phyloP scores from a whole-genome alignment of 208 protist genomes.

The Crithidia brevicula region DNA sequence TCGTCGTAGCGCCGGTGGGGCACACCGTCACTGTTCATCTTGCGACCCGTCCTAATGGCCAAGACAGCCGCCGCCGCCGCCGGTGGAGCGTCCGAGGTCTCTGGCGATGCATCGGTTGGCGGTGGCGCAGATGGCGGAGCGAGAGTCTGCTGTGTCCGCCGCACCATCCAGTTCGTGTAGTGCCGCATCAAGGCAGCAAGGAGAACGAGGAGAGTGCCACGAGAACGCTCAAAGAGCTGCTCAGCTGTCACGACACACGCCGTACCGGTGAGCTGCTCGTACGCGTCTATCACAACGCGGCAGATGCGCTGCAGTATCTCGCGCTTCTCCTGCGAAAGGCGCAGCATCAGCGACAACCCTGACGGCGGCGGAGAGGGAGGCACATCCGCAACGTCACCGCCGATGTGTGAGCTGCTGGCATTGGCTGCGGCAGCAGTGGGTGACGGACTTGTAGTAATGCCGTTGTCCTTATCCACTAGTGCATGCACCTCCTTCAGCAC shows the following conservation, averaged over 20 bases:
- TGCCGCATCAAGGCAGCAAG: slow-evolving; percentile 71
- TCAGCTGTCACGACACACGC: slow-evolving; percentile 55
- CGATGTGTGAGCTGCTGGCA: background rate
- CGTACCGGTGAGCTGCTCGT: slow-evolving; percentile 65
- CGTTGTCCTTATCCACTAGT: slow-evolving; percentile 10
- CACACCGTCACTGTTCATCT: slow-evolving; percentile 21
- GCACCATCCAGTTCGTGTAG: slow-evolving; percentile 75
- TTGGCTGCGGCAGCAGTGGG: background rate
- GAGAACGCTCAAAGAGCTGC: slow-evolving; percentile 53
- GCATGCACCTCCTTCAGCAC: slow-evolving; percentile 30
- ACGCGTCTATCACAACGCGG: slow-evolving; percentile 55
- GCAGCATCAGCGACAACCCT: slow-evolving; percentile 17
- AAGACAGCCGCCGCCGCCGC: background rate
- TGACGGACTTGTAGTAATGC: no score
- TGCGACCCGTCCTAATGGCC: no score
- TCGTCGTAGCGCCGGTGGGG: slow-evolving; percentile 44
- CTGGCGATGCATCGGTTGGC: slow-evolving; percentile 1
- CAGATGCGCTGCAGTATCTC: slow-evolving; percentile 39
- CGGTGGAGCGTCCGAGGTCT: background rate
- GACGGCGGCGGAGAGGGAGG: background rate
- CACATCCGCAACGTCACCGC: background rate
- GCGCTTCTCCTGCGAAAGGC: slow-evolving; percentile 19
- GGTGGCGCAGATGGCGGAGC: background rate
- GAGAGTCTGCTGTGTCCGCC: slow-evolving; percentile 37
- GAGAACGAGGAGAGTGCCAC: slow-evolving; percentile 60